These are phyloP conservation scores for Phtheirospermum japonicum DNA, from an alignment of 257 asterid genomes.

Conservation along the genomic window DNA sequence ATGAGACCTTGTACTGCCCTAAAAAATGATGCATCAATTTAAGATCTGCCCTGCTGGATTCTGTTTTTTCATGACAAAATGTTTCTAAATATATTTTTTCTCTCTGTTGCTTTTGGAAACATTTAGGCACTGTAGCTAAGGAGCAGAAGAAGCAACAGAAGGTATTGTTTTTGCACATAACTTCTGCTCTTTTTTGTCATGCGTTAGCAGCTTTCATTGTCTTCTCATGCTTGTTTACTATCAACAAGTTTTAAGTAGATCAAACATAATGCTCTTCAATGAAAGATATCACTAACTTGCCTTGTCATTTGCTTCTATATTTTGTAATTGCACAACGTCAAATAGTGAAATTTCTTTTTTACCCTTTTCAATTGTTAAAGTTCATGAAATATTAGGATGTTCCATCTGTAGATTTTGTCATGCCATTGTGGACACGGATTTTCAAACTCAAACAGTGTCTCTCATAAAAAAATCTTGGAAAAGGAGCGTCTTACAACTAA, in stretches of 20 bases:
- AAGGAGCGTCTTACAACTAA: neutral
- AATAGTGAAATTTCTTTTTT: neutral
- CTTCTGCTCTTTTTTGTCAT: neutral
- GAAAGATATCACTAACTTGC: neutral
- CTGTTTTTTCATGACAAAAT: constrained; percentile 16
- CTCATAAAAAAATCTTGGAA: neutral
- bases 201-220: constrained; percentile 13
- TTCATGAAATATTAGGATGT: neutral
- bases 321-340: constrained; percentile 10
- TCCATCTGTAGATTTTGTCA: neutral
- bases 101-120: constrained; percentile 3
- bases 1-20: constrained; percentile 8
- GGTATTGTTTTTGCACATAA: constrained; percentile 24
- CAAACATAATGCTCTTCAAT: neutral
- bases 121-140: constrained; percentile 24
- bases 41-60: neutral
- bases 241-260: constrained; percentile 8
- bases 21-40: neutral
- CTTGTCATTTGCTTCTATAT: constrained; percentile 19
- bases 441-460: neutral
- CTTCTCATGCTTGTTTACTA: constrained; percentile 11
- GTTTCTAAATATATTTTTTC: constrained; percentile 6
- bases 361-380: constrained; percentile 6
- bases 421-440: constrained; percentile 3
- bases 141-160: constrained; percentile 24